Evolutionary conservation across 1,284 basidiomycete genomes (phyloP), one percentile per base, ranked within the genome.

Genomic region (Ceratobasidium sp.): DNA sequence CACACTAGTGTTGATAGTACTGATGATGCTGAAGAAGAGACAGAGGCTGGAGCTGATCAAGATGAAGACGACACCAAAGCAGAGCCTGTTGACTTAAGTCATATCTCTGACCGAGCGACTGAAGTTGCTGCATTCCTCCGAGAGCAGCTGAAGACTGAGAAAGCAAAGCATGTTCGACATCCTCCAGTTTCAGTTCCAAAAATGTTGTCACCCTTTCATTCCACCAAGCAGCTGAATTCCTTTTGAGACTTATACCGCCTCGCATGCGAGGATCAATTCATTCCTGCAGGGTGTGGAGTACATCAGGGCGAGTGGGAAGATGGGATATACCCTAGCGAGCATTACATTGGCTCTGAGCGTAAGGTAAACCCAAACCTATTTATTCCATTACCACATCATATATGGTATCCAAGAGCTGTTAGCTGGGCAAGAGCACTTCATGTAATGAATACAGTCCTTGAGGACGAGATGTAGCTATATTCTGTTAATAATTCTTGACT

Each of bases 391-490:
- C 28, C 58, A 18, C 28, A 28, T 61, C 15, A 13, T 33, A 26
- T 61, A 18, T 61, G 58, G 58, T 33, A 33, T 61, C 58, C 58
- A 18, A 13, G 58, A 15, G 58, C 58, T 18, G 58, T 61, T 9
- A 20, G 33, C 28, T 61, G 58, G 58, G 26, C 58, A 33, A 26
- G 28, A 33, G 58, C 26, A 15, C 20, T 61, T 13, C 58, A 61
- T 20, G 20, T 61, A 13, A 33, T 61, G 58, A 40, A 61, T 26
- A 33, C 58, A 33, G 13, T 33, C 12, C 28, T 61, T 9, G 53
- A 55, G n/a, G 7, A n/a, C n/a, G 7, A 55, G 7, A n/a, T 55
- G 53, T 55, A 55, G n/a, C n/a, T 33, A 33, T 33, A 33, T 33
- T 33, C 33, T 33, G 33, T 33, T 33, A 33, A 33, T 33, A 33